Percentiles rank a stretch among this genome's conserved stretches.
These are phyloP conservation scores for Bryoerythrophyllum caledonicum DNA, from an alignment of 225 moss, liverwort and hornwort species.

Conservation along the genomic window DNA sequence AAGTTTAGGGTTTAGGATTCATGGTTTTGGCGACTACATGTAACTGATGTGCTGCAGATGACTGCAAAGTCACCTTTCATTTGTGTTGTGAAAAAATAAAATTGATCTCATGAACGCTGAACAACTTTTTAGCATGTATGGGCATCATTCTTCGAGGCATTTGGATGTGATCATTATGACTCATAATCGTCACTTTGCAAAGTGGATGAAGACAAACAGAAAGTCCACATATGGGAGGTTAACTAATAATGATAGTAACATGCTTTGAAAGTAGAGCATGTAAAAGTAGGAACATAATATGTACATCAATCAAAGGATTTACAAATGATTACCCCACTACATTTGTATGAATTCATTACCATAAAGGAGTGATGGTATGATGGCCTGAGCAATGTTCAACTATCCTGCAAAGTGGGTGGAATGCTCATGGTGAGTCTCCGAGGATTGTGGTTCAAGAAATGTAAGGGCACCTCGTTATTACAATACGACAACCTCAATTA, in stretches of 20 bases:
- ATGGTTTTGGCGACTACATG: too few relatives aligned
- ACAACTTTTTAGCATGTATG: background rate
- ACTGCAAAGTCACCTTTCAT: too few relatives aligned
- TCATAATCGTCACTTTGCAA: background rate
- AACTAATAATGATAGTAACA: background rate
- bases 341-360: too few relatives aligned
- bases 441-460: background rate
- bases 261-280: background rate
- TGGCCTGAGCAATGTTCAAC: background rate
- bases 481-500: too few relatives aligned
- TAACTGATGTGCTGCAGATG: too few relatives aligned
- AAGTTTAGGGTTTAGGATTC: too few relatives aligned
- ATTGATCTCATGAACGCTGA: background rate
- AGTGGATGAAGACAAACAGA: background rate
- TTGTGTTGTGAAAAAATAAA: too few relatives aligned
- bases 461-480: too few relatives aligned
- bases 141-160: background rate
- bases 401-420: constrained; percentile 6
- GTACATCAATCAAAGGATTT: background rate
- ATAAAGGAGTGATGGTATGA: too few relatives aligned
- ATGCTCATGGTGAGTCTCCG: background rate
- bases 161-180: background rate
- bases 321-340: too few relatives aligned
- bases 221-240: background rate
- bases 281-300: background rate